A percentile compares a stretch with the other conserved stretches of the same genome.
Evolutionary conservation across 2,329 filamentous ascomycete genomes (phyloP).

Genomic region (Verticillium nonalfalfae): DNA sequence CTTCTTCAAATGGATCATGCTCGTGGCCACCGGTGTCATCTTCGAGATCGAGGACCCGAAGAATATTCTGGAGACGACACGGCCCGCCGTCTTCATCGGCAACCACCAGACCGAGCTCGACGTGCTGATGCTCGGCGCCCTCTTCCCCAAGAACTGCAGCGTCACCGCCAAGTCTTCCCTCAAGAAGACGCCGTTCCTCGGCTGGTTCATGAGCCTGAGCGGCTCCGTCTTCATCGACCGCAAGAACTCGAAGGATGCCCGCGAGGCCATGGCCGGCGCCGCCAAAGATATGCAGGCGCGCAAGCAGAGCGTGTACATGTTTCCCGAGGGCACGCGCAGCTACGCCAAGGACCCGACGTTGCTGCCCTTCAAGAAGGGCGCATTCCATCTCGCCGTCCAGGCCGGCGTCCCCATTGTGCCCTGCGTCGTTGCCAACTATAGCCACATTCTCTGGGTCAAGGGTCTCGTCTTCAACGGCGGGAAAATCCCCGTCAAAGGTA

Average conservation of each 20-base stretch:
- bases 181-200: conserved; percentile 68
- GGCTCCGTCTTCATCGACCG: conserved; percentile 95
- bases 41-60: conserved; percentile 68
- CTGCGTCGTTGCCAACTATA: conserved; percentile 74
- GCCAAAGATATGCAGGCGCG: conserved; percentile 69
- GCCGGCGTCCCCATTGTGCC: conserved; percentile 91
- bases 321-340: conserved; percentile 88
- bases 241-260: conserved; percentile 72
- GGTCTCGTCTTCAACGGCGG: conserved; percentile 60
- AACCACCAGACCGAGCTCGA: conserved; percentile 98
- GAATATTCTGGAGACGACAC: conserved; percentile 53
- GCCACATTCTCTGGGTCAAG: conserved; percentile 62
- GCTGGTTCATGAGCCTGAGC: conserved; percentile 88
- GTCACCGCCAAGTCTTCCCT: conserved; percentile 84
- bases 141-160: conserved; percentile 88
- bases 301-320: conserved; percentile 76
- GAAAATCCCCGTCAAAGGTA: conserved; percentile 69
- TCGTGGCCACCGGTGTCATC: conserved; percentile 64
- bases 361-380: conserved; percentile 97
- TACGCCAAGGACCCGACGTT: conserved; percentile 77
- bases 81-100: conserved; percentile 85
- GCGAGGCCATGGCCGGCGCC: conserved; percentile 79
- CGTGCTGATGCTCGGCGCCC: conserved; percentile 79
- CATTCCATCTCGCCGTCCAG: conserved; percentile 92
- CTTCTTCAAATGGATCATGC: conserved; percentile 75